These are phyloP conservation scores for Quercus agrifolia DNA, from an alignment of 306 rosid species.

Conservation along the genomic window DNA sequence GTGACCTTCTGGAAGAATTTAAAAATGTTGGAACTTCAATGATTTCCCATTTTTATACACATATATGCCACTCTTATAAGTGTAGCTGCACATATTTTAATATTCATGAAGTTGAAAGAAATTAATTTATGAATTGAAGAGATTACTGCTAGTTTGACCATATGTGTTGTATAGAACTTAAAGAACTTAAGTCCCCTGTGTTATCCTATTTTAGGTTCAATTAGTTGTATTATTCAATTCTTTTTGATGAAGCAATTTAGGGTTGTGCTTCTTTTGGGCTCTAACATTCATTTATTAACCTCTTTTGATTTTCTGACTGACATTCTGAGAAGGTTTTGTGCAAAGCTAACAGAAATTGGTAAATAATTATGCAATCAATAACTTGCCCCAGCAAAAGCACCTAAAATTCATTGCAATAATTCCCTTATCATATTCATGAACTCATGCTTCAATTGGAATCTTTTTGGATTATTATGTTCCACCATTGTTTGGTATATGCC, in stretches of 20 bases:
- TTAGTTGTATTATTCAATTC: neutral
- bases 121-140: neutral
- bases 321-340: too few species aligned
- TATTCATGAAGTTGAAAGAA: neutral
- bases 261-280: neutral
- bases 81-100: neutral
- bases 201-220: neutral
- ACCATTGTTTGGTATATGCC: slow-evolving; percentile 1
- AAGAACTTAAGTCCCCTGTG: neutral
- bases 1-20: neutral
- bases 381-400: neutral
- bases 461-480: neutral
- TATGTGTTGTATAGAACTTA: neutral
- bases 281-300: neutral
- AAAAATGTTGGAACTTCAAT: neutral
- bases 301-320: neutral
- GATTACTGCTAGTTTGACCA: neutral
- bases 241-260: neutral
- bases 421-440: neutral
- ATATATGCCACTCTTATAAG: neutral
- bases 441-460: neutral
- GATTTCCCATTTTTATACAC: neutral
- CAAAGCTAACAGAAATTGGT: too few species aligned
- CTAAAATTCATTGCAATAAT: neutral
- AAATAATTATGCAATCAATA: too few species aligned